These are phyloP conservation scores for Aspergillus tamarii DNA, from an alignment of 2,329 filamentous ascomycete species.

Conservation along the genomic window DNA sequence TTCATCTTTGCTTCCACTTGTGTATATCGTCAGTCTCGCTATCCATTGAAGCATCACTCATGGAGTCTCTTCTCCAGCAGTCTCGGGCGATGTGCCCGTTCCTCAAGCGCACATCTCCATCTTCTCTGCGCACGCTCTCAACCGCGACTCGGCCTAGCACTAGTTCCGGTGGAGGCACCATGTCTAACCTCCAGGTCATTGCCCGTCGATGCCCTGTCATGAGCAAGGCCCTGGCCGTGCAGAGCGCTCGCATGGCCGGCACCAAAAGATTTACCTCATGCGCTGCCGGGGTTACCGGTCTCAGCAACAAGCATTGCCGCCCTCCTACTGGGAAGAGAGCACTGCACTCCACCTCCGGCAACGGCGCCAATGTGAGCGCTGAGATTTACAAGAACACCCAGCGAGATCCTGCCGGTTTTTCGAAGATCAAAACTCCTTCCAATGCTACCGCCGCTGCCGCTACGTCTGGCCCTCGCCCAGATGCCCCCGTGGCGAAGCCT, in stretches of 20 bases:
- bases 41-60: slow-evolving; percentile 42
- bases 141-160: slow-evolving; percentile 67
- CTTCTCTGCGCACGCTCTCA: slow-evolving; percentile 86
- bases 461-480: slow-evolving; percentile 48
- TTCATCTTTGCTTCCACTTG: background rate
- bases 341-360: slow-evolving; percentile 77
- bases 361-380: slow-evolving; percentile 77
- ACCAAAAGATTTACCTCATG: slow-evolving; percentile 44
- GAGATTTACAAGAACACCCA: slow-evolving; percentile 54
- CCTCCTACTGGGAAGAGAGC: slow-evolving; percentile 64
- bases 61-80: slow-evolving; percentile 94
- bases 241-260: slow-evolving; percentile 54
- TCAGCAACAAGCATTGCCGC: slow-evolving; percentile 50
- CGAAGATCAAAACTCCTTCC: slow-evolving; percentile 26
- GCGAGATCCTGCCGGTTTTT: slow-evolving; percentile 36
- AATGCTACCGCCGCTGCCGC: slow-evolving; percentile 30
- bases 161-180: slow-evolving; percentile 78
- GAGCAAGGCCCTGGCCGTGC: slow-evolving; percentile 94
- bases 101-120: slow-evolving; percentile 89
- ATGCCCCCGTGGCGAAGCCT: slow-evolving; percentile 56
- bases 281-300: slow-evolving; percentile 33
- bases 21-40: slow-evolving; percentile 9
- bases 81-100: slow-evolving; percentile 98
- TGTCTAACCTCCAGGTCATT: slow-evolving; percentile 94
- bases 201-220: slow-evolving; percentile 96